These are phyloP conservation scores for Aspergillus hancockii DNA, from an alignment of 495 filamentous ascomycete genomes.

Conservation along the genomic window DNA sequence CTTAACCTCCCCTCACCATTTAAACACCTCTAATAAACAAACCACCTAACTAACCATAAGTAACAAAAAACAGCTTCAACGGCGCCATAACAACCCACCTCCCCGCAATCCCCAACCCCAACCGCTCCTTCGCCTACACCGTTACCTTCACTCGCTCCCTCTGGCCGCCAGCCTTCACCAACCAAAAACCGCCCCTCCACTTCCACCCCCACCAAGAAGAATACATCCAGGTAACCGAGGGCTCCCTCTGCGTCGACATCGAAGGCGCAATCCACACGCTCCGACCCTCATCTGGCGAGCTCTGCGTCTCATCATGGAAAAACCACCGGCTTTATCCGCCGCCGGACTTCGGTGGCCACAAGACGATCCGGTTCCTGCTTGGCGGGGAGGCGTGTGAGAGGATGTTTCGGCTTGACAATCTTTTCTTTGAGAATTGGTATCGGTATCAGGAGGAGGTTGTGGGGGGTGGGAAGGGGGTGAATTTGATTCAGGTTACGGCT, in stretches of 20 bases:
- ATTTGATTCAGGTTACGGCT: background rate
- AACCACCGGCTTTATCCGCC: slow-evolving; percentile 1
- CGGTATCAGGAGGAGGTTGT: slow-evolving; percentile 2
- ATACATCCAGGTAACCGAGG: background rate
- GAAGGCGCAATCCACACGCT: background rate
- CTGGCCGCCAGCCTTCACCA: background rate
- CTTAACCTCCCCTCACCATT: background rate
- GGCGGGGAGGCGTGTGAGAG: background rate
- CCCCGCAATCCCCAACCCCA: background rate
- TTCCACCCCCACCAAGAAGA: slow-evolving; percentile 3
- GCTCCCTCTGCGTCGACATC: background rate
- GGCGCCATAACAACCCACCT: background rate
- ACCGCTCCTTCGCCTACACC: background rate
- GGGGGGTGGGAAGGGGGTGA: background rate
- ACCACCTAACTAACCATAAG: no score
- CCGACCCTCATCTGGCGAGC: background rate
- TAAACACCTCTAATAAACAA: background rate
- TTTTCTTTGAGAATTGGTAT: slow-evolving; percentile 5
- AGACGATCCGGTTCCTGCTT: background rate
- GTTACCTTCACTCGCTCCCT: slow-evolving; percentile 1
- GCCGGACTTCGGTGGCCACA: background rate
- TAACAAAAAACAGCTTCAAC: slow-evolving; percentile 4
- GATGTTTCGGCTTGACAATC: background rate
- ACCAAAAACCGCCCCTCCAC: background rate
- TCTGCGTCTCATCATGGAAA: background rate